Percentiles rank a stretch among this genome's conserved stretches.
Evolutionary conservation across 106 monocot species (phyloP).

Genomic region (Ottelia alismoides): DNA sequence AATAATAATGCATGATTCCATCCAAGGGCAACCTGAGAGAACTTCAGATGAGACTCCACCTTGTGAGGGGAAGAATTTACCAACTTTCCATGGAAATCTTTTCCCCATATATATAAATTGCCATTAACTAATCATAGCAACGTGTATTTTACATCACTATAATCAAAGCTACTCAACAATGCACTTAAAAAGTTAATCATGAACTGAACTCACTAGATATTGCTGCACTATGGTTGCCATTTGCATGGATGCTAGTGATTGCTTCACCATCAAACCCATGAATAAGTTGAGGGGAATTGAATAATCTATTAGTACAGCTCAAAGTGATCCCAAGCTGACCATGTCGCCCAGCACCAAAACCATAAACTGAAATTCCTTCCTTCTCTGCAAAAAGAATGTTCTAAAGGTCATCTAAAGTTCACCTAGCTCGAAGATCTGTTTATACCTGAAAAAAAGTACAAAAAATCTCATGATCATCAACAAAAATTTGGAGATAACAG

Average conservation of each 20-base stretch:
- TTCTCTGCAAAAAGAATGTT: neutral
- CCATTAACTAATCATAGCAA: conserved; percentile 8
- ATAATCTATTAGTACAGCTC: conserved; percentile 1
- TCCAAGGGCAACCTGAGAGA: conserved; percentile 15
- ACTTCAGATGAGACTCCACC: conserved; percentile 2
- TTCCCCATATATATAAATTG: conserved; percentile 14
- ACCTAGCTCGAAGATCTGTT: neutral
- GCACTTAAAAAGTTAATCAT: neutral
- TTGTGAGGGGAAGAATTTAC: conserved; percentile 2
- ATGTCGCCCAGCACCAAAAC: conserved; percentile 15
- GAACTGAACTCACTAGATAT: conserved; percentile 3
- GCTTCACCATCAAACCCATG: conserved; percentile 2
- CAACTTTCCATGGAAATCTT: conserved; percentile 1
- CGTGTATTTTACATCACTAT: neutral
- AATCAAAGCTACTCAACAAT: neutral
- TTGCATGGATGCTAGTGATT: conserved; percentile 2
- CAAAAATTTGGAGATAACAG: neutral
- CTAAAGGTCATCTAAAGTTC: neutral
- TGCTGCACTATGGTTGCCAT: conserved; percentile 21
- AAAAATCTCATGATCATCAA: neutral
- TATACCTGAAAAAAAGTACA: neutral
- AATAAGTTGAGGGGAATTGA: conserved; percentile 4
- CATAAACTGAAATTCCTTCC: conserved; percentile 6
- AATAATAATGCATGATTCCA: conserved; percentile 17
- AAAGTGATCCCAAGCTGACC: conserved; percentile 13